Evolutionary conservation across 108 stramenopile species (phyloP).

Genomic region (Nitzschia palea): DNA sequence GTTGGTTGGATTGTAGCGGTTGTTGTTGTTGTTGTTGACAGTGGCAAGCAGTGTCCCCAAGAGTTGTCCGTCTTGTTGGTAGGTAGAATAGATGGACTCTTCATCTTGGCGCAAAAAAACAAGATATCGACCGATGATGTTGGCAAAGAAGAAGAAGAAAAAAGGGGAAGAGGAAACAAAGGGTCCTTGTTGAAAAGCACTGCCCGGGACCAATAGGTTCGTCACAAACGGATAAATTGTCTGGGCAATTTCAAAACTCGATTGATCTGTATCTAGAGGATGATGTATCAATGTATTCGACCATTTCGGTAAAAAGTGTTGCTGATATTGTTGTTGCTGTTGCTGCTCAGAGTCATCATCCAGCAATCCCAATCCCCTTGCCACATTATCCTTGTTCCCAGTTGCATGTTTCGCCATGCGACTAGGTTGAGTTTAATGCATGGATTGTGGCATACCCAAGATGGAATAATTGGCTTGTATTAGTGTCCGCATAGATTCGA

Average conservation of each 20-base stretch:
- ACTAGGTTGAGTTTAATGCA: too few relatives aligned
- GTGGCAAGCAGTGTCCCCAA: background rate
- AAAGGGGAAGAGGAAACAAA: background rate
- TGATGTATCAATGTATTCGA: background rate
- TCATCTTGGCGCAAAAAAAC: slow-evolving; percentile 34
- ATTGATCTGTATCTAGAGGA: slow-evolving; percentile 4
- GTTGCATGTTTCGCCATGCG: slow-evolving; percentile 1
- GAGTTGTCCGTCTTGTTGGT: background rate
- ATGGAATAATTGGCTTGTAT: slow-evolving; percentile 27
- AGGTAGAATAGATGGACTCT: slow-evolving; percentile 16
- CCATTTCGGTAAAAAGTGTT: too few relatives aligned
- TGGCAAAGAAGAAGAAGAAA: background rate
- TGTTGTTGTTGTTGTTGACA: background rate
- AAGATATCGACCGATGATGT: slow-evolving; percentile 23
- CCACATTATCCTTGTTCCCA: slow-evolving; percentile 6
- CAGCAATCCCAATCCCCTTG: slow-evolving; percentile 2
- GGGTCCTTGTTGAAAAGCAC: slow-evolving; percentile 45
- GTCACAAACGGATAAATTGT: slow-evolving; percentile 37
- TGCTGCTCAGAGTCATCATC: too few relatives aligned
- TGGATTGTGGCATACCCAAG: slow-evolving; percentile 36
- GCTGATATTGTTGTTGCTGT: too few relatives aligned
- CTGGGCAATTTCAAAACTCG: slow-evolving; percentile 24
- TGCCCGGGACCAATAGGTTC: slow-evolving; percentile 38
- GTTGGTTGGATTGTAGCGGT: background rate
- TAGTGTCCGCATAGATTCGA: slow-evolving; percentile 18